Evolutionary conservation across 805 yeast genomes (phyloP).

Genomic region (Teunomyces funiuensis): DNA sequence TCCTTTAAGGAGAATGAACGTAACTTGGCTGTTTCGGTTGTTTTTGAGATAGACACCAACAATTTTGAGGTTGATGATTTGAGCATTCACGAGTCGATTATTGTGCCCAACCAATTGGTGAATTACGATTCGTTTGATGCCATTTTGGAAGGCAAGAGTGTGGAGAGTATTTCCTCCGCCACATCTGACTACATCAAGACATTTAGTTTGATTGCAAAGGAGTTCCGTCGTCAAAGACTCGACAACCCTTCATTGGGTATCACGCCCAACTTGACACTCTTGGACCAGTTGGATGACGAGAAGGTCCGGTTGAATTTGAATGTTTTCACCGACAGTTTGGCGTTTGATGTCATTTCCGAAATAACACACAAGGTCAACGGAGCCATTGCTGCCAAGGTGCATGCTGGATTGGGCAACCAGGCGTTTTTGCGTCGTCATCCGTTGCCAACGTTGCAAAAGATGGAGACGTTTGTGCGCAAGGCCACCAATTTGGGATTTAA

Average conservation of each 20-base stretch:
- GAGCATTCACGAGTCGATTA: conserved; percentile 70
- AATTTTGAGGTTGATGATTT: conserved; percentile 72
- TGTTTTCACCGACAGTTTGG: conserved; percentile 60
- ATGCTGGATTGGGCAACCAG: conserved; percentile 72
- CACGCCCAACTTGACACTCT: conserved; percentile 56
- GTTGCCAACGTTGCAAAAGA: conserved; percentile 76
- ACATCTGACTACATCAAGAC: conserved; percentile 67
- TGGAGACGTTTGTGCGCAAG: conserved; percentile 75
- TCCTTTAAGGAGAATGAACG: conserved; percentile 62
- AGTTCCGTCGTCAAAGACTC: conserved; percentile 68
- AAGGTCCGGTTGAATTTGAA: conserved; percentile 69
- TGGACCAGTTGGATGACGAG: conserved; percentile 86
- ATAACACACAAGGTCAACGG: conserved; percentile 77
- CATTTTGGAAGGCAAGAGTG: conserved; percentile 36
- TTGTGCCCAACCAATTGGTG: conserved; percentile 62
- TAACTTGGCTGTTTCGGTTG: conserved; percentile 71
- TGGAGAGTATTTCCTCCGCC: conserved; percentile 45
- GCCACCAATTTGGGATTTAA: conserved; percentile 63
- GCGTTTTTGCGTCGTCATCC: conserved; percentile 87
- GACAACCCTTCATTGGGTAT: conserved; percentile 48
- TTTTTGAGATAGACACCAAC: conserved; percentile 74
- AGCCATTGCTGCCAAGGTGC: conserved; percentile 79
- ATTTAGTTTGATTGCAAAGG: conserved; percentile 61
- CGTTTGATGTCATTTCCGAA: conserved; percentile 67
- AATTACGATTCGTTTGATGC: conserved; percentile 55